A percentile compares a stretch with the other conserved stretches of the same genome.
Evolutionary conservation across 2,329 filamentous ascomycete genomes (phyloP).

Genomic region (Fusarium palustre): DNA sequence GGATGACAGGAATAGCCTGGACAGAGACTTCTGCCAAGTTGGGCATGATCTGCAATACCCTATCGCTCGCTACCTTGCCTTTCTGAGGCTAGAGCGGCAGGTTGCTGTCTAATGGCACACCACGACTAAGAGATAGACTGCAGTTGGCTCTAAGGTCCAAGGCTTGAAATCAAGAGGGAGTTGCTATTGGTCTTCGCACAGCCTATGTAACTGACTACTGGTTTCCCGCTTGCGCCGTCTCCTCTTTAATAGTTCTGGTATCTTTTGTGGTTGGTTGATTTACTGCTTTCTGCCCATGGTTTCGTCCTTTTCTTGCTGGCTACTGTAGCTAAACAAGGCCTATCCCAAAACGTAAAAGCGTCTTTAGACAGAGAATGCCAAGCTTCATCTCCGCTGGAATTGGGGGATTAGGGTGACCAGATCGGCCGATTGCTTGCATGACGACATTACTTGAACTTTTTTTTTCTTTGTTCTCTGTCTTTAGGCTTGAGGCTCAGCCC

Average conservation of each 20-base stretch:
- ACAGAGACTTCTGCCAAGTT: slow-evolving; percentile 27
- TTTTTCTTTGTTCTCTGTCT: slow-evolving; percentile 8
- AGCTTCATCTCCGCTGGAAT: slow-evolving; percentile 40
- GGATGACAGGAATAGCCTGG: slow-evolving; percentile 38
- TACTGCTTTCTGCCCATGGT: slow-evolving; percentile 14
- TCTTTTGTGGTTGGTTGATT: slow-evolving; percentile 8
- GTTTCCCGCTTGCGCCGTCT: slow-evolving; percentile 7
- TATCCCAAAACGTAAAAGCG: slow-evolving; percentile 34
- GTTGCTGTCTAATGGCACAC: slow-evolving; percentile 36
- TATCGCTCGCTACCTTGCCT: slow-evolving; percentile 21
- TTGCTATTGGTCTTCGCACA: neutral
- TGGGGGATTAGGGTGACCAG: slow-evolving; percentile 27
- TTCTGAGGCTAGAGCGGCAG: slow-evolving; percentile 24
- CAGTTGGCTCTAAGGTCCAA: neutral
- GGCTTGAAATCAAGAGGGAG: slow-evolving; percentile 9
- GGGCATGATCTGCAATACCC: slow-evolving; percentile 45
- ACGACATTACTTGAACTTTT: slow-evolving; percentile 35
- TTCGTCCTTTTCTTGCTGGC: slow-evolving; percentile 2
- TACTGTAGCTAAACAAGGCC: slow-evolving; percentile 14
- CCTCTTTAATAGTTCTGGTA: slow-evolving; percentile 9
- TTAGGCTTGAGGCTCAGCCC: slow-evolving; percentile 19
- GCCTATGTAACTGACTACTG: neutral
- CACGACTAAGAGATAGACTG: slow-evolving; percentile 1
- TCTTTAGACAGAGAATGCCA: slow-evolving; percentile 33
- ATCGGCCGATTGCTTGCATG: slow-evolving; percentile 44